phyloP scores from a whole-genome alignment of 2,329 filamentous ascomycete genomes.

The Cladosporium phlei region DNA sequence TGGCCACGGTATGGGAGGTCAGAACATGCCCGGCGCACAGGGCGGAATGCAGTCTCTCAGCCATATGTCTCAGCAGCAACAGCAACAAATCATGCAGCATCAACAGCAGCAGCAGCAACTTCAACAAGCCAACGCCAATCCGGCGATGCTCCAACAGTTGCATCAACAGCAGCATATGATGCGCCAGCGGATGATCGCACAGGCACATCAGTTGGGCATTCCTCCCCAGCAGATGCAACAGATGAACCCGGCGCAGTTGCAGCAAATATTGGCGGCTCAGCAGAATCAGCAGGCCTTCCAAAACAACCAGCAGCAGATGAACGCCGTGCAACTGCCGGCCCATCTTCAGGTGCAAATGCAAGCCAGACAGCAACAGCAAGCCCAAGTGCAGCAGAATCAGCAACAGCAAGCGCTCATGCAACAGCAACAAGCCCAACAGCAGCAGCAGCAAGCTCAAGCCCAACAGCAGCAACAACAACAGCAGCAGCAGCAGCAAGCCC shows the following conservation, averaged over 20 bases:
- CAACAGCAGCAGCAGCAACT: conserved; percentile 34
- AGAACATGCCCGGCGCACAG: conserved; percentile 38
- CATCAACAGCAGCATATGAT: conserved; percentile 28
- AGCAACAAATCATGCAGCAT: conserved; percentile 32
- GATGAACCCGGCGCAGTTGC: conserved; percentile 37
- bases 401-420: conserved; percentile 16
- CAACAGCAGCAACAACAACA: conserved; percentile 23
- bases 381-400: conserved; percentile 19
- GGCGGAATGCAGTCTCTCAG: no score
- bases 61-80: conserved; percentile 32
- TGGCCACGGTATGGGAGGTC: conserved; percentile 23
- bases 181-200: conserved; percentile 20
- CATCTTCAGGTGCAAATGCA: conserved; percentile 23
- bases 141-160: conserved; percentile 37
- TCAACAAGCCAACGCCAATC: conserved; percentile 38
- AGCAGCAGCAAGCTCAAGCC: conserved; percentile 19
- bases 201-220: conserved; percentile 36
- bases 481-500: conserved; percentile 26
- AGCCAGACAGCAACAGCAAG: conserved; percentile 14
- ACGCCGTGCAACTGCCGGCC: conserved; percentile 18
- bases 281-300: conserved; percentile 36
- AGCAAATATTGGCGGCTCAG: conserved; percentile 29
- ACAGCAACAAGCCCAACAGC: conserved; percentile 15
- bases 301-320: conserved; percentile 23
- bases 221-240: conserved; percentile 50